A percentile compares a stretch with the other conserved stretches of the same genome.
Conservation (phyloP, 2,329 filamentous ascomycete species). For the Colletotrichum sp. region DNA sequence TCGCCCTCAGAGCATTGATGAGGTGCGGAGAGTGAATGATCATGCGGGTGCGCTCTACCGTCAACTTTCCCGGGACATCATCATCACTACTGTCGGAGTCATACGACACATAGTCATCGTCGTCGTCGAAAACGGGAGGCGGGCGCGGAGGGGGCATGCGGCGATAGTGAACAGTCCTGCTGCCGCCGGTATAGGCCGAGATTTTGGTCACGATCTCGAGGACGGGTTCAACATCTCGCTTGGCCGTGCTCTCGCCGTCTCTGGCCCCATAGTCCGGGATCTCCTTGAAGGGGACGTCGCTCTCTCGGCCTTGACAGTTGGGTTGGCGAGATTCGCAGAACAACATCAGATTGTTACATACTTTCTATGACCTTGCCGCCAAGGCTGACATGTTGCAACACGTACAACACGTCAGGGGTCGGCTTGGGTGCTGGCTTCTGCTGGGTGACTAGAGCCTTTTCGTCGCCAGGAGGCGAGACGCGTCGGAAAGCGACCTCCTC, state of each 20-base stretch:
- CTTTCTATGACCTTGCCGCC: constrained; percentile 38
- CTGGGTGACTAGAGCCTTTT: constrained; percentile 18
- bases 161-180: not conserved
- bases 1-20: constrained; percentile 50
- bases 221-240: constrained; percentile 33
- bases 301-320: constrained; percentile 36
- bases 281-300: constrained; percentile 40
- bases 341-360: constrained; percentile 26
- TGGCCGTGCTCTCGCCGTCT: constrained; percentile 27
- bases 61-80: constrained; percentile 27
- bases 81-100: constrained; percentile 28
- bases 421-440: constrained; percentile 26
- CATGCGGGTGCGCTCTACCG: constrained; percentile 41
- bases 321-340: constrained; percentile 15
- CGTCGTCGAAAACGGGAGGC: not conserved
- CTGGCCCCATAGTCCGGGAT: constrained; percentile 28
- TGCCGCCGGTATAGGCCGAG: constrained; percentile 23
- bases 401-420: constrained; percentile 43
- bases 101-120: constrained; percentile 23
- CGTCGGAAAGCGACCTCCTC: constrained; percentile 31
- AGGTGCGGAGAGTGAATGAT: constrained; percentile 49
- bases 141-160: constrained; percentile 7
- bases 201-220: constrained; percentile 50
- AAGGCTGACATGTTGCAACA: constrained; percentile 42
- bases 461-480: not conserved